Conservation (phyloP, 805 yeast genomes). For the Candida bentonensis region DNA sequence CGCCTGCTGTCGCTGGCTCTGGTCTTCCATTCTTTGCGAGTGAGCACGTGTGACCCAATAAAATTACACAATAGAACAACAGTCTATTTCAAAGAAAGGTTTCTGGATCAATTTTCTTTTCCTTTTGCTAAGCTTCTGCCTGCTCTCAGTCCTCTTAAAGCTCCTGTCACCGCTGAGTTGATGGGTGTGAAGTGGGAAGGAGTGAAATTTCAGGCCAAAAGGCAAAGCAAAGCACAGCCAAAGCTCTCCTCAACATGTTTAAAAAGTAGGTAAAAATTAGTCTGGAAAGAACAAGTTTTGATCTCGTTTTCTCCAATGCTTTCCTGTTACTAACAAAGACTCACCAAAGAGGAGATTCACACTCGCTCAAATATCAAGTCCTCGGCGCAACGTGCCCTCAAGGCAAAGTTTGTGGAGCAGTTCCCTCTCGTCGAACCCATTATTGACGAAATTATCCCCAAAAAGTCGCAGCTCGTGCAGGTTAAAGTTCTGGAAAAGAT, state of each 20-base stretch:
- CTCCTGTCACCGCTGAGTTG: too few species aligned
- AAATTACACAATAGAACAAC: too few species aligned
- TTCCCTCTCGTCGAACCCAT: constrained; percentile 63
- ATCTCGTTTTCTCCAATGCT: too few species aligned
- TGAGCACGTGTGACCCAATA: too few species aligned
- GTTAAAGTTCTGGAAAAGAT: constrained; percentile 85
- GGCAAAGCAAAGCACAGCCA: too few species aligned
- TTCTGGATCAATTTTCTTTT: too few species aligned
- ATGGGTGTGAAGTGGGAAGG: not conserved
- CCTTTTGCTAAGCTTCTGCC: too few species aligned
- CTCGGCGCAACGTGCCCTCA: constrained; percentile 84
- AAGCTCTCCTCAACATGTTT: constrained; percentile 28
- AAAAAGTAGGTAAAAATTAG: constrained; percentile 19
- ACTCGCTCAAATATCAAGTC: constrained; percentile 86
- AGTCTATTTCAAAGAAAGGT: too few species aligned
- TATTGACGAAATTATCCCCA: constrained; percentile 75
- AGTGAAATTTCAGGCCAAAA: not conserved
- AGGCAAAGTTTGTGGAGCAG: constrained; percentile 55
- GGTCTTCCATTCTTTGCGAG: too few species aligned
- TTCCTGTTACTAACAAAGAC: constrained; percentile 25
- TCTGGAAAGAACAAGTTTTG: too few species aligned
- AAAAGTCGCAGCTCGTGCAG: constrained; percentile 66
- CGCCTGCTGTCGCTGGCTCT: constrained; percentile 9
- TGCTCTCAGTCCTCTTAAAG: too few species aligned
- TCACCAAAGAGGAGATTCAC: constrained; percentile 75